These are phyloP conservation scores for Saitozyma podzolica DNA, from an alignment of 768 basidiomycete genomes.

Conservation along the genomic window DNA sequence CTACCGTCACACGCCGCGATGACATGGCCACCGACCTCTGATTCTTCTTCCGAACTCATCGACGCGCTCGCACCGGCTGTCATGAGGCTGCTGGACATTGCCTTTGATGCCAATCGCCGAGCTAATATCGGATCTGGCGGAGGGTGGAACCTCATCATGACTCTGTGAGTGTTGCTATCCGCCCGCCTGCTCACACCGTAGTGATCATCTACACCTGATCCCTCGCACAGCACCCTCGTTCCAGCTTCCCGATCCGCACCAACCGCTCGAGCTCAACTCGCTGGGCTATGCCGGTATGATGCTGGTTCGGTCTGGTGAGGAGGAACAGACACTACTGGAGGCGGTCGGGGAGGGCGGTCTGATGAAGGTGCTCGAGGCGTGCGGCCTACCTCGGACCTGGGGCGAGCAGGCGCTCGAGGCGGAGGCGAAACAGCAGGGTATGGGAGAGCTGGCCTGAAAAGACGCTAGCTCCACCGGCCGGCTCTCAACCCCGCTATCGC, in stretches of 20 bases:
- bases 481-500: too few relatives aligned
- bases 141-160: conserved; percentile 51
- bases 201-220: conserved; percentile 78
- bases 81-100: conserved; percentile 45
- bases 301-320: conserved; percentile 77
- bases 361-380: conserved; percentile 38
- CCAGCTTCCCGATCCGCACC: conserved; percentile 25
- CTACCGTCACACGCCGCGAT: conserved; percentile 25
- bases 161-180: conserved; percentile 34
- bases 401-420: conserved; percentile 39
- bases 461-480: too few relatives aligned
- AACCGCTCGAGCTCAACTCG: conserved; percentile 70
- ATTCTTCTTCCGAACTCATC: conserved; percentile 32
- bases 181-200: conserved; percentile 4
- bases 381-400: conserved; percentile 46
- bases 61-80: conserved; percentile 42
- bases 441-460: too few relatives aligned
- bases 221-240: conserved; percentile 61
- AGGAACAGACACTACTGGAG: conserved; percentile 67
- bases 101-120: conserved; percentile 41
- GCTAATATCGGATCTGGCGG: conserved; percentile 34
- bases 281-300: conserved; percentile 88
- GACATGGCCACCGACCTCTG: conserved; percentile 31
- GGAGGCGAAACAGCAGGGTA: too few relatives aligned
- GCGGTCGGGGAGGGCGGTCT: conserved; percentile 47